phyloP scores from a whole-genome alignment of 495 filamentous ascomycete genomes.

The Xylaria nigripes region DNA sequence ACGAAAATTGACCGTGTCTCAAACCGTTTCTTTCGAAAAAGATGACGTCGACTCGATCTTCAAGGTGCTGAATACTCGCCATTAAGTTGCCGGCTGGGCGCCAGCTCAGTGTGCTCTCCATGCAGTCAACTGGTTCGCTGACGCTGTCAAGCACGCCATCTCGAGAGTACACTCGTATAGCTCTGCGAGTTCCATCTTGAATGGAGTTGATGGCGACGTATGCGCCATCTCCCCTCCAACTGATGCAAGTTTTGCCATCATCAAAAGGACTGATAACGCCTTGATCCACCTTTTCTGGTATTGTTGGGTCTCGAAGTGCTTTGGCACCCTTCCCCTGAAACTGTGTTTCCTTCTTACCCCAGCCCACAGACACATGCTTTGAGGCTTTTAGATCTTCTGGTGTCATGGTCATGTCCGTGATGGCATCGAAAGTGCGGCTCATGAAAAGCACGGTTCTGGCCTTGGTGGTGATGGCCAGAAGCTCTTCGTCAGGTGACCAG shows the following conservation, averaged over 20 bases:
- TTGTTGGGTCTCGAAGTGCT: constrained; percentile 82
- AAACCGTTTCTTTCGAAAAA: constrained; percentile 97
- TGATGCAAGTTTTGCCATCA: constrained; percentile 61
- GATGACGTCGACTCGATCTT: constrained; percentile 67
- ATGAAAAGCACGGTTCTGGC: constrained; percentile 80
- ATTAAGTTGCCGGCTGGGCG: constrained; percentile 83
- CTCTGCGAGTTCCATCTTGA: constrained; percentile 56
- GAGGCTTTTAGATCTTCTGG: constrained; percentile 75
- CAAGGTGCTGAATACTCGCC: constrained; percentile 66
- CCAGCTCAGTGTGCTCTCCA: constrained; percentile 86
- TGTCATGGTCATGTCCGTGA: constrained; percentile 61
- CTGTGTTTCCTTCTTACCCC: constrained; percentile 97
- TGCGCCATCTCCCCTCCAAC: constrained; percentile 90
- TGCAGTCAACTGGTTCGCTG: constrained; percentile 83
- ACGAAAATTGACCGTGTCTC: constrained; percentile 81
- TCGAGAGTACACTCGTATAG: constrained; percentile 80
- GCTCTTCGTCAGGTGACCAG: constrained; percentile 94
- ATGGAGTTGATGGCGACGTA: constrained; percentile 80
- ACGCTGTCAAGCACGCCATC: constrained; percentile 86
- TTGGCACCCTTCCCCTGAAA: constrained; percentile 84
- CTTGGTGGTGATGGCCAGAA: constrained; percentile 72
- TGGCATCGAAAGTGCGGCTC: constrained; percentile 82
- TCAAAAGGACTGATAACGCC: constrained; percentile 67
- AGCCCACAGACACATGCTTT: constrained; percentile 94
- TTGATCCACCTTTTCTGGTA: constrained; percentile 87